phyloP scores from a whole-genome alignment of 108 stramenopile genomes.

The Nitzschia sp. region DNA sequence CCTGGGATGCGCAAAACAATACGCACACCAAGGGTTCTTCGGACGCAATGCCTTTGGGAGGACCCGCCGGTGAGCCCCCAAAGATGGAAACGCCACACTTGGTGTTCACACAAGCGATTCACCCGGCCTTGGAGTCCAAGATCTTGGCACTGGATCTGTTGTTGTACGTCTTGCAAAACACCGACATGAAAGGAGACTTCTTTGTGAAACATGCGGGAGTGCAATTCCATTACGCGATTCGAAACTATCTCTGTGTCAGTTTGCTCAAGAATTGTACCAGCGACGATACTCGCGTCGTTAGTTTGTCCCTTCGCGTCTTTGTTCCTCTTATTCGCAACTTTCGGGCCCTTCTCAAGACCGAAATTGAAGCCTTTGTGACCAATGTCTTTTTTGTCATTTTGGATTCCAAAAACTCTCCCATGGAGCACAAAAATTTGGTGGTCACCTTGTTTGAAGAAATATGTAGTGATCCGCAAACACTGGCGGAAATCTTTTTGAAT shows the following conservation, averaged over 20 bases:
- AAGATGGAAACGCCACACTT: constrained; percentile 13
- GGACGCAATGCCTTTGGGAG: not conserved
- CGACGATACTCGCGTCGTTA: constrained; percentile 80
- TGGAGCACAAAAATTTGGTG: constrained; percentile 93
- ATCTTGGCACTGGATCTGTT: constrained; percentile 94
- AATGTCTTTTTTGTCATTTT: constrained; percentile 98
- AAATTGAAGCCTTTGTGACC: constrained; percentile 98
- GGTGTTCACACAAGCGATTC: constrained; percentile 43
- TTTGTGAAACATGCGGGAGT: constrained; percentile 68
- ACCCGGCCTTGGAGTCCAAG: constrained; percentile 85
- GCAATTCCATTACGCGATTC: constrained; percentile 88
- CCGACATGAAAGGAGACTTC: constrained; percentile 53
- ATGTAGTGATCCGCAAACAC: constrained; percentile 80
- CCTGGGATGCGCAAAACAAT: constrained; percentile 33
- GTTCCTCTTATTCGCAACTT: constrained; percentile 89
- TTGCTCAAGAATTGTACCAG: constrained; percentile 95
- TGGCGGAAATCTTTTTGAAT: constrained; percentile 97
- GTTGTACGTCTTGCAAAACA: constrained; percentile 79
- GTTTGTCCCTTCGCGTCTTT: constrained; percentile 92
- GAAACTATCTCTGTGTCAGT: constrained; percentile 90
- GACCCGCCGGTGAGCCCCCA: not conserved
- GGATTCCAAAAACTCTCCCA: constrained; percentile 90
- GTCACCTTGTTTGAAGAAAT: constrained; percentile 92
- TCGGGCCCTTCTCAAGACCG: constrained; percentile 85
- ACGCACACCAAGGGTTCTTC: not conserved